Evolutionary conservation across 2,329 filamentous ascomycete species (phyloP).

Genomic region (Periconia sp.): DNA sequence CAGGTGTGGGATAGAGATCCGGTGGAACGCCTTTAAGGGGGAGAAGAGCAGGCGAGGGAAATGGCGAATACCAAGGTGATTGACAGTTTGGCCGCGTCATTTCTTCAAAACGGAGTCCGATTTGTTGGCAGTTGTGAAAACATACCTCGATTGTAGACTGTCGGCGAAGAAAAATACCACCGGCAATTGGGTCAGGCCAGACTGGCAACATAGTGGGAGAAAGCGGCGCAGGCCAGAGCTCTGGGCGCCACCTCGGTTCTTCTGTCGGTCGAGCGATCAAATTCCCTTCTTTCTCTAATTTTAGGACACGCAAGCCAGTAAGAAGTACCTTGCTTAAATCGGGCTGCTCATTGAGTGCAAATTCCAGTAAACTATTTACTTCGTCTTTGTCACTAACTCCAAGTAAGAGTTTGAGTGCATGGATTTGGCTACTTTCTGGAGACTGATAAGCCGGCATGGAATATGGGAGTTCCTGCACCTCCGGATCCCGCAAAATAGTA

Average conservation of each 20-base stretch:
- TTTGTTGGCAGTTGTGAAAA: constrained; percentile 12
- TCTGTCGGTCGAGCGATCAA: constrained; percentile 1
- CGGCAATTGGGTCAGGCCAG: constrained; percentile 6
- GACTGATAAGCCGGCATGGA: not conserved
- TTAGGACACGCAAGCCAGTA: constrained; percentile 12
- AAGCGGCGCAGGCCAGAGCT: constrained; percentile 5
- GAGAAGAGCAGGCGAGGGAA: not conserved
- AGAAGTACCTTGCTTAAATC: constrained; percentile 12
- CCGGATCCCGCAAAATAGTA: not conserved
- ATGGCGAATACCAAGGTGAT: constrained; percentile 14
- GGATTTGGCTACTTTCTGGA: constrained; percentile 4
- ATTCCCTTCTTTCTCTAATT: constrained; percentile 6
- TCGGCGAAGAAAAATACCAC: constrained; percentile 15
- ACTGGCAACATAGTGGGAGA: not conserved
- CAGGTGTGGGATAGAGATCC: constrained; percentile 18
- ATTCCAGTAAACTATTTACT: constrained; percentile 8
- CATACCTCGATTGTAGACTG: constrained; percentile 11
- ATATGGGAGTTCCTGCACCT: not conserved
- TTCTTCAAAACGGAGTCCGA: constrained; percentile 15
- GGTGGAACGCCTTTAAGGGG: constrained; percentile 9
- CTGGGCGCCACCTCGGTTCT: constrained; percentile 4
- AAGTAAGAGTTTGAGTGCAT: constrained; percentile 6
- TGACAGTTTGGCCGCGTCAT: constrained; percentile 8
- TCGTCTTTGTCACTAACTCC: constrained; percentile 4
- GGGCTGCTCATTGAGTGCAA: constrained; percentile 9